A percentile compares a stretch with the other conserved stretches of the same genome.
These are phyloP conservation scores for Hypoxylon sp. DNA, from an alignment of 2,329 filamentous ascomycete species.

Conservation along the genomic window DNA sequence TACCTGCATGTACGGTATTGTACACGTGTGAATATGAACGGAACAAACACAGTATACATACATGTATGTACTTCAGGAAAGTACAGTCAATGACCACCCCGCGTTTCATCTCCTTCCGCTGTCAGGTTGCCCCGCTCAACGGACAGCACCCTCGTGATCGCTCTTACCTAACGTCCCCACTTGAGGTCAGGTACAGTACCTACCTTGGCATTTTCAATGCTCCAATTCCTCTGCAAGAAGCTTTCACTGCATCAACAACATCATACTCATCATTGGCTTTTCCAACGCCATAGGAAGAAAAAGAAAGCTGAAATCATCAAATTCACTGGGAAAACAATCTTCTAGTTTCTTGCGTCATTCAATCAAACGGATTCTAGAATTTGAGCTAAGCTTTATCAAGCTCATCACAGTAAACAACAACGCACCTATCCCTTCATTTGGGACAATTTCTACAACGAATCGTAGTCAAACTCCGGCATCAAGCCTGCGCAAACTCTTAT, in stretches of 20 bases:
- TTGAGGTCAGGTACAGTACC: conserved; percentile 23
- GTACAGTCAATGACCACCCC: conserved; percentile 29
- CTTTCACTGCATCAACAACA: conserved; percentile 16
- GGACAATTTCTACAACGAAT: not conserved
- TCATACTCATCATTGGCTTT: conserved; percentile 23
- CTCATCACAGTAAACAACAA: conserved; percentile 20
- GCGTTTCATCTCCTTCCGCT: conserved; percentile 39
- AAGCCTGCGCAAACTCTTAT: conserved; percentile 1
- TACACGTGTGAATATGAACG: not conserved
- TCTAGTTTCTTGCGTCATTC: conserved; percentile 6
- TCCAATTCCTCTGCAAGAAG: conserved; percentile 22
- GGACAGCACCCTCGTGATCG: conserved; percentile 41
- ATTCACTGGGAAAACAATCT: not conserved
- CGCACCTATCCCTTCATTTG: conserved; percentile 13
- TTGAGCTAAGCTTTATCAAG: conserved; percentile 9
- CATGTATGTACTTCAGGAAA: not conserved
- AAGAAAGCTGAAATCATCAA: not conserved
- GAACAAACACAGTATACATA: conserved; percentile 1
- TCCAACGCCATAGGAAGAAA: not conserved
- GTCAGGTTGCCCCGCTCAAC: conserved; percentile 44
- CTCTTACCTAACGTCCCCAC: conserved; percentile 33
- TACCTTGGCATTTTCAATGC: conserved; percentile 14
- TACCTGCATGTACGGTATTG: too few species aligned
- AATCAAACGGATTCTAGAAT: conserved; percentile 3
- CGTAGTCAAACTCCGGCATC: conserved; percentile 19